Base-by-base conservation (phyloP, 805 yeast genomes). In the Starmerella apis region DNA sequence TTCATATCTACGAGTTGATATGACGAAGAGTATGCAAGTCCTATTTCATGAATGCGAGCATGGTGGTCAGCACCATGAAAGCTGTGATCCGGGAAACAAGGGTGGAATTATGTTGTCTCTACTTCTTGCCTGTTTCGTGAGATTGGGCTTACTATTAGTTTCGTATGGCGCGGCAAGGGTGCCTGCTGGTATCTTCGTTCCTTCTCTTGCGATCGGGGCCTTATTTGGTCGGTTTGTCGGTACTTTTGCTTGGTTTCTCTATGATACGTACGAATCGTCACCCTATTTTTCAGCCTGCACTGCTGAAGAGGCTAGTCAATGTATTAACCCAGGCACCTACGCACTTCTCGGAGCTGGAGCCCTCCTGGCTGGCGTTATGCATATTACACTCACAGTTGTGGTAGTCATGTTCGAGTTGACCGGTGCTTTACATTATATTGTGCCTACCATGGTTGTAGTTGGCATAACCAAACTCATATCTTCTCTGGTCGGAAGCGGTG, bases 261-360 rank as follows among this genome's bases (percentile, higher is more conserved):
- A 72, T 36, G 69, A 71, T 6, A 55, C 68, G 2, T 65, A 66
- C 43, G 74, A 75, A 2, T 60, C 65, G 31, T 55, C 67, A 6
- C 19, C 53, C 3, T 50, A 68, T 16, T 74, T 75, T 53, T 8
- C 27, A 3, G 25, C 51, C 13, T 57, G 53, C 24, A 31, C 35
- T 11, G 42, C 27, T 4, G 45, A 30, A 18, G 49, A 11, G 6
- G 46, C 37, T 16, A n/a, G 32, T 9, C 19, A 62, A 4, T 86
- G 94, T 59, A 79, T 92, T 30, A 85, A 87, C 10, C 92, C 96
- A 0, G 98, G 97, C 0, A 83, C 96, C 0, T 92, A 90, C 65
- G 96, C 98, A 0, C 83, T 90, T 56, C 69, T 92, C 25, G 99
- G 98, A 3, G 96, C 99, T 0, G 97, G 90, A 0, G 95, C 96